Base-by-base conservation (phyloP, 306 rosid species). In the Malus sylvestris region DNA sequence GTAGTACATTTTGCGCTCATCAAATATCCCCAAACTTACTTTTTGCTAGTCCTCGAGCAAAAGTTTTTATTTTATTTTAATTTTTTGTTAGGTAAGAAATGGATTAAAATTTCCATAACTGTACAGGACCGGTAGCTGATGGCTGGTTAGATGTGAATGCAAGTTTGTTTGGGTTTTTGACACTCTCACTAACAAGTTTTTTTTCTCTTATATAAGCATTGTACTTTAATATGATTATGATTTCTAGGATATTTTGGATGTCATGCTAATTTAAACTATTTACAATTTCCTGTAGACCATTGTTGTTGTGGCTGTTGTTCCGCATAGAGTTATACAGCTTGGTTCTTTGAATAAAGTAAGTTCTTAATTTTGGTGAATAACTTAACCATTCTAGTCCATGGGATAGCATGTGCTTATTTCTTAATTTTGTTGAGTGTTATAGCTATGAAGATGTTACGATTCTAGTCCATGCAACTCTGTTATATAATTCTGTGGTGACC, bases 321-420 rank as follows among this genome's bases (percentile, higher is more conserved):
- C 99, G 10, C 96, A 86, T 70, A 98, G 99, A 44, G 93, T 96
- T 87, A 84, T 96, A 79, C 99, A 92, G 83, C 97, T 96, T 75
- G 99, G 99, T 20, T 92, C 98, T 71, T 81, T 86, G 63, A 86
- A 87, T 81, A 93, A 89, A 77, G 99, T 96, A 74, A 73, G 86
- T 80, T 73, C 68, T 63, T 35, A 32, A 52, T 83, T 66, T 53
- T 18, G 53, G 62, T 82, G 67, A 73, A 66, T 72, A 80, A 61
- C 63, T 78, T 78, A 5, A 16, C 6, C 3, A 0, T 15, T 51
- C 55, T 51, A 51, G 55, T 51, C 55, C 55, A 51, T 3, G 18
- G 55, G 20, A 51, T 51, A 16, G 55, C 55, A 51, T 51, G 55
- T 51, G 55, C 9, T 51, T 16, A 7, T 51, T 51, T 51, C 55